Conservation (phyloP, 225 moss, liverwort and hornwort species). For the Thuidium tamariscinum region DNA sequence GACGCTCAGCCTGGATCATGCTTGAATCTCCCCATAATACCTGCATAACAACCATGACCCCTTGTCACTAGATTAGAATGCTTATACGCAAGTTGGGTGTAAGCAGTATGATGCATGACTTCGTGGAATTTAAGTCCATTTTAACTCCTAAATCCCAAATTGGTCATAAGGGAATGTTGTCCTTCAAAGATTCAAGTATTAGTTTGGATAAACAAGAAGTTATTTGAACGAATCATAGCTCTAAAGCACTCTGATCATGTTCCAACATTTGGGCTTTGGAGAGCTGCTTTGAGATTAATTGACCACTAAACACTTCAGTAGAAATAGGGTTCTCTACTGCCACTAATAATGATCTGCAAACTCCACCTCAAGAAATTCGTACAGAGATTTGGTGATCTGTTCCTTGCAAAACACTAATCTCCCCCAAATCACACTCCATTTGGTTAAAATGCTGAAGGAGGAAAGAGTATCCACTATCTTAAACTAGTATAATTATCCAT, state of each 20-base stretch:
- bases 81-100: not conserved
- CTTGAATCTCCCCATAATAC: conserved; percentile 87
- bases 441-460: not conserved
- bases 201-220: not conserved
- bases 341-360: not conserved
- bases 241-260: not conserved
- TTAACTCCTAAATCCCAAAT: too few relatives aligned
- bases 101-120: not conserved
- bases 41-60: conserved; percentile 9
- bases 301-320: not conserved
- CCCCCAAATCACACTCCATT: not conserved
- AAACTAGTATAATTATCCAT: not conserved
- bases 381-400: not conserved
- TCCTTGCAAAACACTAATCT: not conserved
- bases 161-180: not conserved
- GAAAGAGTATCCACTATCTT: not conserved
- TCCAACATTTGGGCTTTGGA: not conserved
- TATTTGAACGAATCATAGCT: too few relatives aligned
- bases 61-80: not conserved
- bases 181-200: too few relatives aligned
- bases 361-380: not conserved
- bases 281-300: not conserved
- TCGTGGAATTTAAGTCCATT: too few relatives aligned
- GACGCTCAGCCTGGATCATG: conserved; percentile 84
- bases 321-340: not conserved